phyloP scores from a whole-genome alignment of 1,139 yeast genomes.

The Scheffersomyces segobiensis region DNA sequence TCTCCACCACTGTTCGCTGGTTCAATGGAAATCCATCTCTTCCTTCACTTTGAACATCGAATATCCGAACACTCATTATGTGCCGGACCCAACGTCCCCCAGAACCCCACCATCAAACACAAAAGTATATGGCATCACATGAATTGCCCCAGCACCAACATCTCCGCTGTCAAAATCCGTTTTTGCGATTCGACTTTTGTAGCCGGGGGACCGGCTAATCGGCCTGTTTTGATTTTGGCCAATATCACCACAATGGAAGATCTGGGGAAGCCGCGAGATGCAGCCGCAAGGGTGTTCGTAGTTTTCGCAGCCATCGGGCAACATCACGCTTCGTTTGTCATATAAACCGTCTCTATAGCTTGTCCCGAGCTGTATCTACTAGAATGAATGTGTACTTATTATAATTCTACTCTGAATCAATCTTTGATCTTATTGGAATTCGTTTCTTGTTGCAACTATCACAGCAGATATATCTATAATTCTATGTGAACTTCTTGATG shows the following conservation, averaged over 20 bases:
- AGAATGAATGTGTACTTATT: no score
- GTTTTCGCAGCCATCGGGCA: background rate
- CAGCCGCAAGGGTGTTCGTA: background rate
- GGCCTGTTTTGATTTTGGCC: background rate
- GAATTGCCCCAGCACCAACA: background rate
- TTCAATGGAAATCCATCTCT: background rate
- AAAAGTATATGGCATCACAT: background rate
- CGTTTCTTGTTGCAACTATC: background rate
- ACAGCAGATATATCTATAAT: background rate
- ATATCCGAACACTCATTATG: background rate
- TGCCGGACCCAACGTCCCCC: background rate
- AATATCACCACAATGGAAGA: background rate
- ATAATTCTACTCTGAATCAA: no score
- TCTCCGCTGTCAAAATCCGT: background rate
- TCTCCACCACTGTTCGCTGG: background rate
- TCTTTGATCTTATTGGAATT: no score
- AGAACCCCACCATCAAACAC: background rate
- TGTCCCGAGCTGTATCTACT: no score
- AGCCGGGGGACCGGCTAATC: background rate
- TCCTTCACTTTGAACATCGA: no score
- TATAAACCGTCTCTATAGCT: background rate
- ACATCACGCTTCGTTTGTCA: background rate
- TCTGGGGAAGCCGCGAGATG: background rate
- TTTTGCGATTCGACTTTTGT: background rate
- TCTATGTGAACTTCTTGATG: constrained; percentile 12